Base-by-base conservation (phyloP, 1,139 yeast genomes). In the Yamadazyma buinensis region DNA sequence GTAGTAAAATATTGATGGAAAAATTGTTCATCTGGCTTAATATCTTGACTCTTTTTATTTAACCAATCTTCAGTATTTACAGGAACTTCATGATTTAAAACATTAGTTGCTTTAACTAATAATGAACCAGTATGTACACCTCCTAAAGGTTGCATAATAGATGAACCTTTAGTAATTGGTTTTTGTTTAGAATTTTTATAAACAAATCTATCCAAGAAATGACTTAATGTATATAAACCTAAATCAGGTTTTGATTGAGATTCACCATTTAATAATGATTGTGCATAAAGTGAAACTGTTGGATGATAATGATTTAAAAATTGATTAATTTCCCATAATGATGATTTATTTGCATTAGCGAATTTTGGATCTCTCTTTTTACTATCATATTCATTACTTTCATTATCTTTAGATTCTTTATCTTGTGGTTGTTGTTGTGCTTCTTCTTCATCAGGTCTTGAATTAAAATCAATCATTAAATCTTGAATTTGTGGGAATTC, bases 121-220 rank as follows among this genome's bases (percentile, higher is more conserved):
- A 85, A 65, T 1, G 81, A 67, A 7, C 85, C 87, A n/a, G 88
- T 81, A 42, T 83, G 87, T 1, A 82, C 76, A 39, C 97, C 97
- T 32, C 96, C 94, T 44, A 94, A 70, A 33, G 98, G 97, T 67
- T 92, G 98, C 97, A 94, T 94, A 56, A 92, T 90, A 32, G 97
- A 86, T 3, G 84, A 70, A 52, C 97, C 97, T 55, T 85, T 82
- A 23, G 82, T 67, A 29, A 47, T 46, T 15, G 80, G 70, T 60
- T 83, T 85, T 51, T 80, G 84, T 63, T 86, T 87, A 34, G 97
- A 88, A 55, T 88, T 88, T 62, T 86, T 84, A 66, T 92, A 92
- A 25, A 94, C 97, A 64, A 94, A 92, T 58, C 95, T 77, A 60
- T 92, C 97, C 64, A 92, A 72, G 75, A 92, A 92, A 59, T 90